Percentiles rank a stretch among this genome's conserved stretches.
These are phyloP conservation scores for Aspergillus saccharolyticus DNA, from an alignment of 495 filamentous ascomycete species.

Conservation along the genomic window DNA sequence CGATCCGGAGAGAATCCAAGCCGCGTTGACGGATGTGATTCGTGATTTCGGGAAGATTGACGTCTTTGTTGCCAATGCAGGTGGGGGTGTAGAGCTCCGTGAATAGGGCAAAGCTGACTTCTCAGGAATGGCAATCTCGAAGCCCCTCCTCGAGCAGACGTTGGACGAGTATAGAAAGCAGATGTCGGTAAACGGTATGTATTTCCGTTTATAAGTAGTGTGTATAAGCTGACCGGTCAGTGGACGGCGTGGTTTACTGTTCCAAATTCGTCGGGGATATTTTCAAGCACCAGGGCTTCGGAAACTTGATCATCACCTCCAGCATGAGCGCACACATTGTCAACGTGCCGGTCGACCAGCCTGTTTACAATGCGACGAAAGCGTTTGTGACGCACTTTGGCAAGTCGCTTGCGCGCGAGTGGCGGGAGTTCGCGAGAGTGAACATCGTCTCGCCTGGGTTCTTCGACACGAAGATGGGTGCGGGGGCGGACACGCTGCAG, in stretches of 20 bases:
- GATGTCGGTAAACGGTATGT: constrained; percentile 37
- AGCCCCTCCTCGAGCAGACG: constrained; percentile 42
- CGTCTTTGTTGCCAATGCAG: constrained; percentile 45
- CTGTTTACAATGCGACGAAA: constrained; percentile 66
- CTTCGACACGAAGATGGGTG: constrained; percentile 58
- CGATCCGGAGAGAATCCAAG: constrained; percentile 24
- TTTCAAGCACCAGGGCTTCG: constrained; percentile 47
- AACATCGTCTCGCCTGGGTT: constrained; percentile 67
- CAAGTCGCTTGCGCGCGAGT: constrained; percentile 65
- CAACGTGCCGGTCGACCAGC: constrained; percentile 60
- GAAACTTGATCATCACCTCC: constrained; percentile 69
- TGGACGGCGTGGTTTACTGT: constrained; percentile 33
- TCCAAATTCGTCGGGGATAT: constrained; percentile 50
- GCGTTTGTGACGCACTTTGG: constrained; percentile 63
- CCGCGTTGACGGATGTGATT: constrained; percentile 30
- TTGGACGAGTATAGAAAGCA: constrained; percentile 44
- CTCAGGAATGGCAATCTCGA: constrained; percentile 47
- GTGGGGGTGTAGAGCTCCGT: neutral
- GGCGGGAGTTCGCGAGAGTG: constrained; percentile 57
- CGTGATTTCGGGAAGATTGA: constrained; percentile 45
- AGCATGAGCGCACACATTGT: constrained; percentile 77
- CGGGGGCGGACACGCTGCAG: constrained; percentile 46
- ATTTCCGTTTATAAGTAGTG: too few species aligned
- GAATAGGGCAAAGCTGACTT: constrained; percentile 7
- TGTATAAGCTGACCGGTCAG: too few species aligned